Evolutionary conservation across 352 stramenopile genomes (phyloP).

Genomic region (Lagenidium giganteum): DNA sequence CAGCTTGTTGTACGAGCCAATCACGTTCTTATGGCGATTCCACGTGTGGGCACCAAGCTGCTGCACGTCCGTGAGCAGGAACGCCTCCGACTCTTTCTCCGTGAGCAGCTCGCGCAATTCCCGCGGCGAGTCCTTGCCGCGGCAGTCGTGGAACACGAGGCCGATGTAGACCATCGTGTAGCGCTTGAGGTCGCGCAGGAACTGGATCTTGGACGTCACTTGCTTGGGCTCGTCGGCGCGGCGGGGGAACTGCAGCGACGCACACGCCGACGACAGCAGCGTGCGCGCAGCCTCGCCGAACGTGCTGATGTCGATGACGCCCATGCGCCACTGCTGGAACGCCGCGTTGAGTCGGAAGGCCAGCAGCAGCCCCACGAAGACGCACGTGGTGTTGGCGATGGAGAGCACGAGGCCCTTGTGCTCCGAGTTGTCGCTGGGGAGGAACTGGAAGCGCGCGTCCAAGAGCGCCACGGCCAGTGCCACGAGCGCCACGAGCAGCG

Average conservation of each 20-base stretch:
- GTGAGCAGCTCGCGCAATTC: constrained; percentile 39
- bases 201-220: constrained; percentile 40
- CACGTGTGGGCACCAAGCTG: constrained; percentile 35
- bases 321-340: constrained; percentile 38
- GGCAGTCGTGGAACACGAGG: constrained; percentile 56
- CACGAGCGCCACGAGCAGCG: no score
- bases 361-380: constrained; percentile 38
- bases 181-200: constrained; percentile 55
- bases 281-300: constrained; percentile 34
- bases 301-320: constrained; percentile 29
- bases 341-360: constrained; percentile 33
- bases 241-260: constrained; percentile 45
- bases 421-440: no score
- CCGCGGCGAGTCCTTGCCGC: constrained; percentile 26
- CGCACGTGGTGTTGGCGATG: no score
- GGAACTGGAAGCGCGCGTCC: no score
- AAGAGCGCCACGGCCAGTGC: no score
- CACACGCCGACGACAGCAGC: constrained; percentile 29
- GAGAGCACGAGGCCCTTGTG: no score
- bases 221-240: constrained; percentile 21
- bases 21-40: constrained; percentile 35
- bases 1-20: constrained; percentile 44
- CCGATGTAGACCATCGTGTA: constrained; percentile 48
- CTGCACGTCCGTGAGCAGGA: constrained; percentile 31
- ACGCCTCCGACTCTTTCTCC: constrained; percentile 31